These are phyloP conservation scores for Emergomyces pasteurianus DNA, from an alignment of 2,329 filamentous ascomycete genomes.

Conservation along the genomic window DNA sequence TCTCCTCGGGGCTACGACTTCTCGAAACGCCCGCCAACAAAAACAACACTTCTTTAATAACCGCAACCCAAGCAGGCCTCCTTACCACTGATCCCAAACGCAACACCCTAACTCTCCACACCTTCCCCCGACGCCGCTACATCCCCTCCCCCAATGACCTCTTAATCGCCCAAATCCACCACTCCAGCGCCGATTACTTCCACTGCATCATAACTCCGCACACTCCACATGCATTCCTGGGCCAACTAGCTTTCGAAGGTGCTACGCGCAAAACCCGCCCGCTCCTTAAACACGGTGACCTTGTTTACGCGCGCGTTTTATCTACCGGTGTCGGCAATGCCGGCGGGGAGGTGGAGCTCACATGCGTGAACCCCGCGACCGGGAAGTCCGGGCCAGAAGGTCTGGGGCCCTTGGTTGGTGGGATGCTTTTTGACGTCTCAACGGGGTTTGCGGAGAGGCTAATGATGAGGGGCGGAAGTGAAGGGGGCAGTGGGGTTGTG, in stretches of 20 bases:
- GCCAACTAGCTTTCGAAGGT: conserved; percentile 83
- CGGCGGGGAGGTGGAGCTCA: conserved; percentile 79
- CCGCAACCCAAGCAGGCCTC: conserved; percentile 25
- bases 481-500: conserved; percentile 42
- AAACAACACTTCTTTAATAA: conserved; percentile 52
- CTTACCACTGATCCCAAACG: conserved; percentile 28
- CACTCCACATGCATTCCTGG: conserved; percentile 55
- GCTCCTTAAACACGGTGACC: conserved; percentile 56
- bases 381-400: conserved; percentile 83
- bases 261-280: conserved; percentile 88
- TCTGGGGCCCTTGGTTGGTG: conserved; percentile 67
- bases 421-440: conserved; percentile 76
- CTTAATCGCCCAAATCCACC: conserved; percentile 75
- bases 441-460: conserved; percentile 70
- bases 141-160: conserved; percentile 69
- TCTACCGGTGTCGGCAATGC: conserved; percentile 60
- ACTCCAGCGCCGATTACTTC: conserved; percentile 64
- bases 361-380: conserved; percentile 75
- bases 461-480: conserved; percentile 42
- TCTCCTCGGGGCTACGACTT: conserved; percentile 75
- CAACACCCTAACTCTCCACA: conserved; percentile 25
- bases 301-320: conserved; percentile 80
- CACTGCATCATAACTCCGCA: conserved; percentile 61
- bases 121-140: conserved; percentile 48
- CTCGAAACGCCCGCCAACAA: conserved; percentile 52